A percentile compares a stretch with the other conserved stretches of the same genome.
Evolutionary conservation across 2,329 filamentous ascomycete species (phyloP).

Genomic region (Colletotrichum orchidophilum): DNA sequence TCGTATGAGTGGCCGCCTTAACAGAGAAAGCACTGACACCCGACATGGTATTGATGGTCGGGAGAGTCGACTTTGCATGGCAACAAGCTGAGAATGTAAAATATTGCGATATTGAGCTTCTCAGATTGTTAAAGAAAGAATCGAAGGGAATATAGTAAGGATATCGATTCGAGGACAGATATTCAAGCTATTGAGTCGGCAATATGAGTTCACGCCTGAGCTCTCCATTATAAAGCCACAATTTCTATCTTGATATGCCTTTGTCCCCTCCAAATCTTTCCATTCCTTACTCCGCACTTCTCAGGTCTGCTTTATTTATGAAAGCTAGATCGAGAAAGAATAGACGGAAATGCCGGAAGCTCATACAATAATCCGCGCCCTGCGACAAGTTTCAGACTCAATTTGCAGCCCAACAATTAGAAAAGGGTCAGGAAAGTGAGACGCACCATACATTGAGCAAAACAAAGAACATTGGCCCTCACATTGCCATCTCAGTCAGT

Average conservation of each 20-base stretch:
- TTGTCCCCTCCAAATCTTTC: too few species aligned
- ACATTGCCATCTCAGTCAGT: too few species aligned
- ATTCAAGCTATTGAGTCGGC: background rate
- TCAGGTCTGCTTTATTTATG: background rate
- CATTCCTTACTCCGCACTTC: background rate
- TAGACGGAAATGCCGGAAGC: background rate
- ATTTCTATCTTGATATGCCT: background rate
- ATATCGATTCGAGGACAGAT: background rate
- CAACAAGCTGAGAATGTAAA: background rate
- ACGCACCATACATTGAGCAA: too few species aligned
- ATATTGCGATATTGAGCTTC: background rate
- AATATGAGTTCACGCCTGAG: background rate
- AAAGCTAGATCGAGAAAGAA: background rate
- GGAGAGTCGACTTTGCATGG: background rate
- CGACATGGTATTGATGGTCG: background rate
- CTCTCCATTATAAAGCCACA: background rate
- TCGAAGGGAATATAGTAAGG: background rate
- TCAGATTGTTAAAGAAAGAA: background rate
- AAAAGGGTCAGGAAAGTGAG: too few species aligned
- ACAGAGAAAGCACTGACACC: background rate
- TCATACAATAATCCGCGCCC: background rate
- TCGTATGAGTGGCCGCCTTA: background rate
- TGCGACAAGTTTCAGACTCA: background rate
- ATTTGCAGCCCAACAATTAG: too few species aligned
- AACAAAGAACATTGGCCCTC: too few species aligned